Evolutionary conservation across 75 land plant genomes (phyloP), one percentile per base, ranked within the genome.

Genomic region (Adiantum capillusveneris): DNA sequence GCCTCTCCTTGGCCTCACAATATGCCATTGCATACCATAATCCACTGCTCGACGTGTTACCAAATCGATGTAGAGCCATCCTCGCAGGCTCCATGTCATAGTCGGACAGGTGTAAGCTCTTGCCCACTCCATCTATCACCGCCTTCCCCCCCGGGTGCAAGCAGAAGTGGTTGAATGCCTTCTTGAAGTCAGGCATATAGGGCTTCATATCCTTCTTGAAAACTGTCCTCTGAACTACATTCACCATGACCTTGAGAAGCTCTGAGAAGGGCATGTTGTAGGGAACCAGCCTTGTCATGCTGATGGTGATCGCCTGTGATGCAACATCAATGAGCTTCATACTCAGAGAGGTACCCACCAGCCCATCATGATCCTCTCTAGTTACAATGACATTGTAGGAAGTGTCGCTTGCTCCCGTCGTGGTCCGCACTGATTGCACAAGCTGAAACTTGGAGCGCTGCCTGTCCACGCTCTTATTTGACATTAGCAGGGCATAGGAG

Each of bases 31-130:
- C 81, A 52, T 84, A 84, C 88, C 88, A 84, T 0, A 80, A 37
- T 25, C 81, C 71, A 39, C 73, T 61, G 11, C 75, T 74, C 12
- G 88, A 84, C 12, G 84, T 84, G 81, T 84, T 84, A 37, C 88
- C 84, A 36, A 65, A 84, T 14, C 88, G 57, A 50, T 75, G 71
- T n/a, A 75, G 70, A 1, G 84, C 70, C 88, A 84, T 84, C 16
- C 79, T 31, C 0, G 88, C 66, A 0, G 84, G 78, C 70, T 83
- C 85, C 25, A 79, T 26, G 45, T 83, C 78, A 36, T 72, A 37
- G 25, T 68, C 69, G 1, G 52, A 67, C 13, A 82, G 66, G n/a
- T 43, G 44, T 0, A 78, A 69, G 31, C 41, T 71, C 34, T 53
- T 58, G 0, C 68, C 81, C 1, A 83, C 49, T 0, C 68, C 85